Base-by-base conservation (phyloP, 164 flowering plant genomes). In the Kingdonia uniflora region DNA sequence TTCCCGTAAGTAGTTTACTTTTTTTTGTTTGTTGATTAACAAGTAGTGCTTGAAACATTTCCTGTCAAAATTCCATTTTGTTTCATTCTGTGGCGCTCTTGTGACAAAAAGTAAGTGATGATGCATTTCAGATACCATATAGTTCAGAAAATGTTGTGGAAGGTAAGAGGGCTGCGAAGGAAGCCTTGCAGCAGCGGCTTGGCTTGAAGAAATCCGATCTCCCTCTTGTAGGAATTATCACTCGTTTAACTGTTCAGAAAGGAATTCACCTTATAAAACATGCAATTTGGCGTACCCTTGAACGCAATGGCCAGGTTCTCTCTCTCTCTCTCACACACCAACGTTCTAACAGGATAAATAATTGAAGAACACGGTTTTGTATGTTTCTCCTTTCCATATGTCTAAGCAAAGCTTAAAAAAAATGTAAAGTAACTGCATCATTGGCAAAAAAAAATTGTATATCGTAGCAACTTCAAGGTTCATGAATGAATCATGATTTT, bases 241-340 rank as follows among this genome's bases (percentile, higher is more conserved):
- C 95, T 47, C 95, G 99, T 51, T 81, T 94, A 67, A 94, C 99
- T 61, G 79, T 77, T 70, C 99, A 94, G 71, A 94, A 94, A 73
- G 99, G 99, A 65, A 86, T 89, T 65, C 88, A 84, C 69, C 97
- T 94, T 55, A 89, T 94, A 59, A 89, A 94, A 71, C 99, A 94
- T 70, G 99, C 99, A 14, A 86, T 94, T 56, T 71, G 80, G 89
- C 84, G 80, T 46, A 74, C 95, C 24, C 70, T 91, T 56, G 95
- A 85, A 15, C 92, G 89, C 24, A 58, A 59, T 71, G 96, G 96
- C 74, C 98, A 91, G 95, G 97, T 88, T 54, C 40, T 23, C 17
- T 48, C 43, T 51, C 46, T 26, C 50, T 61, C 13, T 55, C 23
- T 45, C 8, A 11, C 5, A 16, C 8, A 29, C 8, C 35, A 29